Base-by-base conservation (phyloP, 352 stramenopile genomes). In the Globisporangium iwayamae region DNA sequence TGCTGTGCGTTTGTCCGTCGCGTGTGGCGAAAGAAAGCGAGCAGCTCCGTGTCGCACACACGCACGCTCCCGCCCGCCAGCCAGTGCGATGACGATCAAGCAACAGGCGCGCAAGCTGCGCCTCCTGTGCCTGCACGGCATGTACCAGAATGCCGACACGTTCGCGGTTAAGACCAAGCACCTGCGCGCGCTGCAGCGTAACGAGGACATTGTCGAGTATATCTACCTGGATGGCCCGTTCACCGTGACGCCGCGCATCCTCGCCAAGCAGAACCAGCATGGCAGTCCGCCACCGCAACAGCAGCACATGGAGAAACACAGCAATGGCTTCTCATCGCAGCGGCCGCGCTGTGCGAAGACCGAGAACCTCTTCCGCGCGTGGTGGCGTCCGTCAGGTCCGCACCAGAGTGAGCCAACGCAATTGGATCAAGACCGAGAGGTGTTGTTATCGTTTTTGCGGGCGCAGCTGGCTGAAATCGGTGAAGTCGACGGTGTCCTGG, bases 81-180 rank as follows among this genome's bases (percentile, higher is more conserved):
- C 41, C 13, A 20, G 4, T 11, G 4, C 5, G 14, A 57, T 57
- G 22, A 13, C 34, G 55, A 50, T 60, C 22, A 50, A 60, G 55
- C 38, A 60, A 5, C 36, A 48, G 20, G 58, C 55, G 20, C 70
- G 72, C 51, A 84, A 83, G 60, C 69, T 94, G 53, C 81, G 83
- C 22, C 69, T 94, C 57, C 62, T 94, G 52, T 94, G 85, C 70
- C 79, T 94, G 32, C 85, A 94, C 58, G 85, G 85, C 56, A 94
- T 94, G 83, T 94, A 93, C 72, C 85, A 94, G 72, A 87, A 92
- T 56, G 79, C 72, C 56, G 66, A 71, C 34, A 81, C 82, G 9
- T 92, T 94, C 30, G 60, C 69, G 48, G 63, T 62, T 67, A 94
- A 94, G 78, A 94, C 76, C 22, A 77, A 79, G 58, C 82, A 83